These are phyloP conservation scores for Vaccinium darrowii DNA, from an alignment of 148 eudicot species.

Conservation along the genomic window DNA sequence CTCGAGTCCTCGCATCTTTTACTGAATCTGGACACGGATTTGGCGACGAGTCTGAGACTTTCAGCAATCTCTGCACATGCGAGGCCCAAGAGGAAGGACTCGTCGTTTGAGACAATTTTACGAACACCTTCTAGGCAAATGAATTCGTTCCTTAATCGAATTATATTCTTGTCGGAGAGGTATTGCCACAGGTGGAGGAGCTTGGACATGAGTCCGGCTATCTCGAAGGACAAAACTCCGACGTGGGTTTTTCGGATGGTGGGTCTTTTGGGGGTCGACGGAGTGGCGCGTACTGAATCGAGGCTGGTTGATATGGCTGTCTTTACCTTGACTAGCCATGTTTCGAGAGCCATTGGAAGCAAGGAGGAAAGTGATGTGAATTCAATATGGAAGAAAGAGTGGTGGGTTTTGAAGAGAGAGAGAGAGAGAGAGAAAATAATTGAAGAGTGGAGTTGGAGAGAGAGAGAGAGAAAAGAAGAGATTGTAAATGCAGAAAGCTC, in stretches of 20 bases:
- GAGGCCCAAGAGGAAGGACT: constrained; percentile 59
- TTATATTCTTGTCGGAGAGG: constrained; percentile 57
- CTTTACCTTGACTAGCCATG: constrained; percentile 66
- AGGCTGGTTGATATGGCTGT: constrained; percentile 35
- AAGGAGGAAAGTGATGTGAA: background rate
- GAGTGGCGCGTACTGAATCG: constrained; percentile 21
- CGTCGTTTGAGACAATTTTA: constrained; percentile 76
- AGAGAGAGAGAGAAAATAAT: background rate
- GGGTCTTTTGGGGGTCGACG: constrained; percentile 24
- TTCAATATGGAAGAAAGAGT: background rate
- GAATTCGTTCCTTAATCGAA: constrained; percentile 49
- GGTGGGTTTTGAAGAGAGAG: background rate
- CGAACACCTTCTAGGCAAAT: constrained; percentile 60
- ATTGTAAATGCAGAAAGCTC: constrained; percentile 19
- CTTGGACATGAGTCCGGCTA: constrained; percentile 62
- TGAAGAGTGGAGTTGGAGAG: background rate
- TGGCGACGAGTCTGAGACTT: constrained; percentile 39
- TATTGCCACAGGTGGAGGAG: constrained; percentile 63
- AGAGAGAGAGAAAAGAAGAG: background rate
- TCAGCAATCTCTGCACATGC: constrained; percentile 71
- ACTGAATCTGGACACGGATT: constrained; percentile 41
- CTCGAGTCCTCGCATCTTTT: constrained; percentile 39
- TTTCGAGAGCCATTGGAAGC: constrained; percentile 43
- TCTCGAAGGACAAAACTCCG: constrained; percentile 73
- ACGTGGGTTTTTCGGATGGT: constrained; percentile 34